Conservation (phyloP, 345 rosid species). For the Cardiospermum halicacabum region DNA sequence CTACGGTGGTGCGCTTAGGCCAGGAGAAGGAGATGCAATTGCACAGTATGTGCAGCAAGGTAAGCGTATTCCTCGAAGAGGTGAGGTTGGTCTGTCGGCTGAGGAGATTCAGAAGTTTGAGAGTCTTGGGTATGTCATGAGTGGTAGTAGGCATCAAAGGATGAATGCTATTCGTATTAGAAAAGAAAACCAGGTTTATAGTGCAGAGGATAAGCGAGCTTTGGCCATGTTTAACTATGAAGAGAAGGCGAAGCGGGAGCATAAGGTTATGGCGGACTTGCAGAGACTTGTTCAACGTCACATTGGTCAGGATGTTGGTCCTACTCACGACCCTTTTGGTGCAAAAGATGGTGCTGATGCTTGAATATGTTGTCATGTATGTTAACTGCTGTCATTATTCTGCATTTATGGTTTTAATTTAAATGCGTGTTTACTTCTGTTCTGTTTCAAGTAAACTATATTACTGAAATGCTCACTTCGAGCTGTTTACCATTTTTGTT, state of each 20-base stretch:
- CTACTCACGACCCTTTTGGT: conserved; percentile 88
- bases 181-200: conserved; percentile 97
- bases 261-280: conserved; percentile 96
- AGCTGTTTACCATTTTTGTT: conserved; percentile 3
- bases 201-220: conserved; percentile 97
- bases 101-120: conserved; percentile 95
- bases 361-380: conserved; percentile 52
- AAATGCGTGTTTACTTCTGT: conserved; percentile 1
- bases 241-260: conserved; percentile 95
- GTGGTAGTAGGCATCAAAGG: conserved; percentile 97
- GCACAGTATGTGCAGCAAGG: conserved; percentile 99
- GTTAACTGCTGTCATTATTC: conserved; percentile 10
- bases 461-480: background rate
- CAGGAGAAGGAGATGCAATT: conserved; percentile 99
- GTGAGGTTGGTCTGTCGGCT: conserved; percentile 98
- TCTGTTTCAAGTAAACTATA: background rate
- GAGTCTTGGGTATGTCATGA: conserved; percentile 94
- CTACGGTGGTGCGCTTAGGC: conserved; percentile 96
- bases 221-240: conserved; percentile 98
- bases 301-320: conserved; percentile 94
- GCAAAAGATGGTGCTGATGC: conserved; percentile 76
- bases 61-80: conserved; percentile 98
- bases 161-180: conserved; percentile 99
- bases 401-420: background rate
- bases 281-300: conserved; percentile 92